Evolutionary conservation across 352 stramenopile species (phyloP).

Genomic region (Pythium folliculosum): DNA sequence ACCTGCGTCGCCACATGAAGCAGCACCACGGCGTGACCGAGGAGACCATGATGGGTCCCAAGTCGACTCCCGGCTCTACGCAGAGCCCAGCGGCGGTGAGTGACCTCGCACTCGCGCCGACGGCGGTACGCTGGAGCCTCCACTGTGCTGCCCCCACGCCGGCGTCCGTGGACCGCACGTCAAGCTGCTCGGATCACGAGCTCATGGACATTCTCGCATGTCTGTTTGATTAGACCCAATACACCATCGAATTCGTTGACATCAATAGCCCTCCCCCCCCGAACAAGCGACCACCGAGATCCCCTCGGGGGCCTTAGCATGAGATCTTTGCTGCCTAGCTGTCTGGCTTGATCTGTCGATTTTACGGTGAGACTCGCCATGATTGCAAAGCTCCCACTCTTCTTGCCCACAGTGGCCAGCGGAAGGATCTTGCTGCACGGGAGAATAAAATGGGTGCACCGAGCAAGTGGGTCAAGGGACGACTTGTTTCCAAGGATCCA

Average conservation of each 20-base stretch:
- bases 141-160: neutral
- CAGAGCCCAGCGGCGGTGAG: neutral
- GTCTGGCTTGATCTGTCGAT: neutral
- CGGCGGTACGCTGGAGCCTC: neutral
- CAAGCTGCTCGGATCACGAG: neutral
- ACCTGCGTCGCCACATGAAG: constrained; percentile 25
- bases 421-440: neutral
- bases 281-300: neutral
- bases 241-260: neutral
- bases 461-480: neutral
- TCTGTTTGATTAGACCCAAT: neutral
- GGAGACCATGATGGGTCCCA: no score
- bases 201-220: neutral
- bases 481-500: neutral
- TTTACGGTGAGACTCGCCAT: neutral
- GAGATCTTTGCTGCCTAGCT: neutral
- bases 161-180: neutral
- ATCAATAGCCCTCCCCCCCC: neutral
- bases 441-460: neutral
- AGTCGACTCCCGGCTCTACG: neutral
- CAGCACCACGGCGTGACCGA: neutral
- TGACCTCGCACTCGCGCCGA: neutral
- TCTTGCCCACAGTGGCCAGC: neutral
- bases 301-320: neutral
- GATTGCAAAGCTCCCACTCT: neutral